phyloP scores from a whole-genome alignment of 805 yeast species.

The Candida saitoana region DNA sequence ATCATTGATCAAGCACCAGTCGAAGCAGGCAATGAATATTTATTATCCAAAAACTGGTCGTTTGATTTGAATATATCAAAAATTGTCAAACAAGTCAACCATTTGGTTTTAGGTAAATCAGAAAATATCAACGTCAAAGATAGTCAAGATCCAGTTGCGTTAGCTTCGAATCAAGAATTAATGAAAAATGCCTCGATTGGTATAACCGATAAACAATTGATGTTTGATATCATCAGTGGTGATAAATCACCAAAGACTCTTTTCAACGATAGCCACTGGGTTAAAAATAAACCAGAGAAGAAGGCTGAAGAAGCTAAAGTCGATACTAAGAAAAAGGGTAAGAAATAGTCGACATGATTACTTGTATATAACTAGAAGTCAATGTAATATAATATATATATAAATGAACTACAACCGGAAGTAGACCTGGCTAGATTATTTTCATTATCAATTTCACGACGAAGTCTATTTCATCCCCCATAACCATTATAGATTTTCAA shows the following conservation, averaged over 20 bases:
- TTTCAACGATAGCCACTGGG: conserved; percentile 15
- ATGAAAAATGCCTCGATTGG: conserved; percentile 27
- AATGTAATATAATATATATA: too few relatives aligned
- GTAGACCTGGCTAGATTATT: too few relatives aligned
- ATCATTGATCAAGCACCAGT: conserved; percentile 21
- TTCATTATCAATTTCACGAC: too few relatives aligned
- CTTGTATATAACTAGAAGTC: conserved; percentile 2
- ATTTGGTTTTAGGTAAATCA: conserved; percentile 31
- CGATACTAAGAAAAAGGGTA: conserved; percentile 5
- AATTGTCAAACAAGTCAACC: conserved; percentile 22
- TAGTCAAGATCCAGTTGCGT: conserved; percentile 6
- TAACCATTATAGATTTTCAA: too few relatives aligned
- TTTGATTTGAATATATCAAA: conserved; percentile 19
- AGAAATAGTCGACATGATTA: neutral
- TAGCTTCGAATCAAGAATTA: conserved; percentile 17
- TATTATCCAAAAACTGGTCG: conserved; percentile 28
- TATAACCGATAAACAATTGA: conserved; percentile 22
- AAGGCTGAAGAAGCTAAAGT: neutral
- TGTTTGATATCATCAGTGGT: conserved; percentile 31
- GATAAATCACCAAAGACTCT: conserved; percentile 12
- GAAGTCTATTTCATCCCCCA: too few relatives aligned
- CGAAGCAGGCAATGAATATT: conserved; percentile 23
- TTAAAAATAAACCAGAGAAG: neutral
- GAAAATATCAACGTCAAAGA: conserved; percentile 11
- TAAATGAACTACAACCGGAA: too few relatives aligned